Evolutionary conservation across 2,329 filamentous ascomycete genomes (phyloP).

Genomic region (Penicillium hordei): DNA sequence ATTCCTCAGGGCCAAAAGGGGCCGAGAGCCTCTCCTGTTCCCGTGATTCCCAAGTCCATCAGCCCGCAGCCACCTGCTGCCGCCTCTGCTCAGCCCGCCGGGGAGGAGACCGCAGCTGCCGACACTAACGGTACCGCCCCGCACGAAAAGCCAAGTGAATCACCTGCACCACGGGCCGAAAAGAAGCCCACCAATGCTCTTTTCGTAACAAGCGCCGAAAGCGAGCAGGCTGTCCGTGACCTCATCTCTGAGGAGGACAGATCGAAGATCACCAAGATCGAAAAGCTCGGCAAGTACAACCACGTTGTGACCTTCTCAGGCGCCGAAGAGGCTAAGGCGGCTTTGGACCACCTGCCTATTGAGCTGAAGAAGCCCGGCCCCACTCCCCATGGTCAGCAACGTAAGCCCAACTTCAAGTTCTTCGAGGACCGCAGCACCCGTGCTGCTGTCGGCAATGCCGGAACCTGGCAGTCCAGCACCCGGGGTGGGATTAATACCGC

Average conservation of each 20-base stretch:
- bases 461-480: conserved; percentile 56
- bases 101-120: conserved; percentile 49
- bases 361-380: conserved; percentile 67
- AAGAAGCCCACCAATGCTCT: conserved; percentile 75
- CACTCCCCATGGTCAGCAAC: conserved; percentile 66
- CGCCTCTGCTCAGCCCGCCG: conserved; percentile 44
- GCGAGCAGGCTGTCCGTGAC: conserved; percentile 77
- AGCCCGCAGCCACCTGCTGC: conserved; percentile 40
- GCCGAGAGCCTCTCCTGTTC: conserved; percentile 43
- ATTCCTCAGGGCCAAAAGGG: conserved; percentile 34
- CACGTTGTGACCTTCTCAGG: conserved; percentile 82
- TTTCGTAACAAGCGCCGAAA: conserved; percentile 84
- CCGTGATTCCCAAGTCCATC: conserved; percentile 42
- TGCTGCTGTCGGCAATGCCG: conserved; percentile 52
- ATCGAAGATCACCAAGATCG: conserved; percentile 73
- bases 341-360: conserved; percentile 70
- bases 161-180: conserved; percentile 58
- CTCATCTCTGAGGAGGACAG: conserved; percentile 82
- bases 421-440: conserved; percentile 67
- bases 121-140: conserved; percentile 54
- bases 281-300: conserved; percentile 67
- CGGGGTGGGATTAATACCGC: conserved; percentile 65
- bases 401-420: conserved; percentile 77
- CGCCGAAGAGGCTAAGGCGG: conserved; percentile 74
- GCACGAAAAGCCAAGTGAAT: conserved; percentile 43